Conservation (phyloP, 2,329 filamentous ascomycete genomes). For the Conoideocrella luteorostrata region DNA sequence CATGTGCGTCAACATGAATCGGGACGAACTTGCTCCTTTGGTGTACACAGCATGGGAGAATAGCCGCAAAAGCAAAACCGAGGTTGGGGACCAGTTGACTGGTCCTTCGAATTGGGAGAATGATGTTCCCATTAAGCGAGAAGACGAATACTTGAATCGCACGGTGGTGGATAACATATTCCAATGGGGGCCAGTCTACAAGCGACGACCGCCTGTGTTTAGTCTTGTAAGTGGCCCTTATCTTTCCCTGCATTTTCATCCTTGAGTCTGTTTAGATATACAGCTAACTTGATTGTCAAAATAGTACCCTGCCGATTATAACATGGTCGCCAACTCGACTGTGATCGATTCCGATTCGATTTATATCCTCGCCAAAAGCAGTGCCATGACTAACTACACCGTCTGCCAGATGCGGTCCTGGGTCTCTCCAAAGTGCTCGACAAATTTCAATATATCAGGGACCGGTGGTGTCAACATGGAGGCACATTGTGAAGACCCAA, state of each 20-base stretch:
- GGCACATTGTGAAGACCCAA: slow-evolving; percentile 53
- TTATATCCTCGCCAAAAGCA: slow-evolving; percentile 56
- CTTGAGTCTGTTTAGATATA: no score
- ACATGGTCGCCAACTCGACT: slow-evolving; percentile 57
- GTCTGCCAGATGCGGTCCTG: slow-evolving; percentile 63
- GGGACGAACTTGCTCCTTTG: slow-evolving; percentile 54
- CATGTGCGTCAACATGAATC: slow-evolving; percentile 61
- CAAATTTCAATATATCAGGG: slow-evolving; percentile 50
- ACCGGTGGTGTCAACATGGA: slow-evolving; percentile 52
- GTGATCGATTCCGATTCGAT: slow-evolving; percentile 41
- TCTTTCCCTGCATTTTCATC: no score
- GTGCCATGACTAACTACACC: slow-evolving; percentile 44
- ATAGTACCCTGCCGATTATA: slow-evolving; percentile 53
- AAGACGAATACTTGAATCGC: slow-evolving; percentile 39
- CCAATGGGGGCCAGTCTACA: slow-evolving; percentile 51
- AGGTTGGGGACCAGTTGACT: slow-evolving; percentile 24
- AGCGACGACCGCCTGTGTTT: slow-evolving; percentile 48
- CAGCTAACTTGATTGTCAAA: neutral
- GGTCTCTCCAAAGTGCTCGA: slow-evolving; percentile 60
- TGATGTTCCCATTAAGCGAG: slow-evolving; percentile 30
- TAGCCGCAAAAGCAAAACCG: slow-evolving; percentile 26
- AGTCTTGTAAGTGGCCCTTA: slow-evolving; percentile 33
- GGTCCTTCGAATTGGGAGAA: slow-evolving; percentile 26
- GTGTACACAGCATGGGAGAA: slow-evolving; percentile 57
- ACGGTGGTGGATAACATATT: slow-evolving; percentile 67